These are phyloP conservation scores for Pythium sp. DNA, from an alignment of 352 stramenopile species.

Conservation along the genomic window DNA sequence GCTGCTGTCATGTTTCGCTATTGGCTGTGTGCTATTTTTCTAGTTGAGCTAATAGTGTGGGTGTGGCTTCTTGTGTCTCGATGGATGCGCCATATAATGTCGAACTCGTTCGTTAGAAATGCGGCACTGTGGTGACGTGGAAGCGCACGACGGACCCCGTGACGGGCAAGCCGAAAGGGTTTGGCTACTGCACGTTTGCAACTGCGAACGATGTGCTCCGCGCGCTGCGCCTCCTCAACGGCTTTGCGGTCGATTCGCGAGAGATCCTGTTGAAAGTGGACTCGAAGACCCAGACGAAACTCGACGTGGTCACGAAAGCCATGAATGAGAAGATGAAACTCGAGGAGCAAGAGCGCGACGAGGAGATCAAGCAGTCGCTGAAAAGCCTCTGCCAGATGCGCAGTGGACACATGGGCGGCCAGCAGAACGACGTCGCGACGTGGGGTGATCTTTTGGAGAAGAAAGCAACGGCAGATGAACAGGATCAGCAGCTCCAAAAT, in stretches of 20 bases:
- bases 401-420: conserved; percentile 29
- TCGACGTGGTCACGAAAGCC: conserved; percentile 27
- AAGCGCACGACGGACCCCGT: conserved; percentile 45
- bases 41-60: background rate
- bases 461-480: background rate
- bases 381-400: conserved; percentile 30
- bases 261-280: conserved; percentile 47
- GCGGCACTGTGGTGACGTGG: conserved; percentile 41
- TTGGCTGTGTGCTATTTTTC: background rate
- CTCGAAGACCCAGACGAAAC: conserved; percentile 29
- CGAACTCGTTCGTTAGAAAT: conserved; percentile 23
- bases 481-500: background rate
- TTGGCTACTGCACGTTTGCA: conserved; percentile 47
- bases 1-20: background rate
- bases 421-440: conserved; percentile 33
- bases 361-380: conserved; percentile 24
- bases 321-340: conserved; percentile 25
- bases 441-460: conserved; percentile 29
- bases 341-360: conserved; percentile 26
- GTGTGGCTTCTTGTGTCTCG: background rate
- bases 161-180: conserved; percentile 37
- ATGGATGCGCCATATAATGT: background rate
- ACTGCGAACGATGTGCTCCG: conserved; percentile 33
- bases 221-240: conserved; percentile 42
- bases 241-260: conserved; percentile 39